phyloP scores from a whole-genome alignment of 768 basidiomycete genomes.

The Ramaria sp. region DNA sequence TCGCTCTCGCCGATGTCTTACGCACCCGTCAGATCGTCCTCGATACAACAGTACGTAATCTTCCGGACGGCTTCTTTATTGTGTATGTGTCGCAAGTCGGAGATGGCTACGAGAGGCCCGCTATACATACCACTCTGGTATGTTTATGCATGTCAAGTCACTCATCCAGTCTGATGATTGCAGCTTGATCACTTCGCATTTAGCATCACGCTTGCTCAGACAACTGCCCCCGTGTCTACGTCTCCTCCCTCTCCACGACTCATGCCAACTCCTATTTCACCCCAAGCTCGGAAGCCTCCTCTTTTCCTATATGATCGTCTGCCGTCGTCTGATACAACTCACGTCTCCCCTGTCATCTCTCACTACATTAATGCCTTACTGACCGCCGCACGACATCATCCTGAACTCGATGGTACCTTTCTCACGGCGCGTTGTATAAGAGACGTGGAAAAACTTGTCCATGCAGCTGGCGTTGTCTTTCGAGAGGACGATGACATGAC shows the following conservation, averaged over 20 bases:
- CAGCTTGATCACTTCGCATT: conserved; percentile 75
- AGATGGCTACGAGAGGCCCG: conserved; percentile 50
- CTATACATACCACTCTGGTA: conserved; percentile 55
- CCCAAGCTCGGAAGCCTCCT: background rate
- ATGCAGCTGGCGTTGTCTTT: conserved; percentile 53
- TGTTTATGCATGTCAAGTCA: conserved; percentile 16
- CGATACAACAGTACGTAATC: conserved; percentile 31
- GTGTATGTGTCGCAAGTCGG: conserved; percentile 60
- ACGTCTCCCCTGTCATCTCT: conserved; percentile 20
- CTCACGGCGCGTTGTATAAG: conserved; percentile 48
- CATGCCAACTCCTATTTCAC: background rate
- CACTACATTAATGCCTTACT: conserved; percentile 32
- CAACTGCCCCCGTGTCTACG: conserved; percentile 20
- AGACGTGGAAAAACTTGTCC: conserved; percentile 57
- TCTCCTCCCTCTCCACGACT: conserved; percentile 20
- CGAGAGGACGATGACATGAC: conserved; percentile 7
- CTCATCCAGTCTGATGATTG: background rate
- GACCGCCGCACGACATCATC: conserved; percentile 61
- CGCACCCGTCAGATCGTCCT: background rate
- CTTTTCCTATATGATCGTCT: background rate
- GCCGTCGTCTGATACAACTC: conserved; percentile 16
- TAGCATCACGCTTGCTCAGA: conserved; percentile 38
- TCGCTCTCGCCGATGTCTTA: conserved; percentile 2
- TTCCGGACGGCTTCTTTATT: conserved; percentile 60
- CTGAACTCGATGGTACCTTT: conserved; percentile 55